phyloP scores from a whole-genome alignment of 768 basidiomycete genomes.

The Strobilomyces confusus region DNA sequence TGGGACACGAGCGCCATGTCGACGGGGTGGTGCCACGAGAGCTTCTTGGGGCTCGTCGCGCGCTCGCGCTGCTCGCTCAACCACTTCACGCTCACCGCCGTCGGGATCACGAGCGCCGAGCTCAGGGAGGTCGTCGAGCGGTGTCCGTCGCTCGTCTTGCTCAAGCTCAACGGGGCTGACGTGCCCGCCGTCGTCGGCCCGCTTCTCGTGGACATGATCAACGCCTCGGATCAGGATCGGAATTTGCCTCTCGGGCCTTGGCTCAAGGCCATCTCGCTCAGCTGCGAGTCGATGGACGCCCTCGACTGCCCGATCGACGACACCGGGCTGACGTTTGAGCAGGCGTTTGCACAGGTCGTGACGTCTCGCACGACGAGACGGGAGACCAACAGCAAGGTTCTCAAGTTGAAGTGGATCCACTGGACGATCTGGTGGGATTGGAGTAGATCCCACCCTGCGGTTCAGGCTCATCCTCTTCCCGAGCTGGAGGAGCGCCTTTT shows the following conservation, averaged over 20 bases:
- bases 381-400: slow-evolving; percentile 23
- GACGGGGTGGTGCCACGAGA: slow-evolving; percentile 29
- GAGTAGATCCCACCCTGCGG: slow-evolving; percentile 19
- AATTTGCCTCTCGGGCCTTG: slow-evolving; percentile 24
- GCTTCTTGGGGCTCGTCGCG: slow-evolving; percentile 22
- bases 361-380: slow-evolving; percentile 25
- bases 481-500: slow-evolving; percentile 24
- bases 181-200: slow-evolving; percentile 21
- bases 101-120: slow-evolving; percentile 20
- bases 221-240: slow-evolving; percentile 14
- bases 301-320: slow-evolving; percentile 21
- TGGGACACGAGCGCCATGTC: slow-evolving; percentile 30
- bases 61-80: slow-evolving; percentile 29
- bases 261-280: slow-evolving; percentile 29
- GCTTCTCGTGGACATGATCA: slow-evolving; percentile 24
- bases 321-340: slow-evolving; percentile 26
- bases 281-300: slow-evolving; percentile 26
- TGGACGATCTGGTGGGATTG: slow-evolving; percentile 32
- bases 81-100: slow-evolving; percentile 28
- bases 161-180: slow-evolving; percentile 27
- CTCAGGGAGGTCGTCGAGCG: slow-evolving; percentile 25
- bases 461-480: slow-evolving; percentile 19
- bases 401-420: slow-evolving; percentile 28
- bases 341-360: slow-evolving; percentile 22
- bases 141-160: slow-evolving; percentile 28